These are phyloP conservation scores for Sideroxylon spinosum DNA, from an alignment of 179 eudicot species.

Conservation along the genomic window DNA sequence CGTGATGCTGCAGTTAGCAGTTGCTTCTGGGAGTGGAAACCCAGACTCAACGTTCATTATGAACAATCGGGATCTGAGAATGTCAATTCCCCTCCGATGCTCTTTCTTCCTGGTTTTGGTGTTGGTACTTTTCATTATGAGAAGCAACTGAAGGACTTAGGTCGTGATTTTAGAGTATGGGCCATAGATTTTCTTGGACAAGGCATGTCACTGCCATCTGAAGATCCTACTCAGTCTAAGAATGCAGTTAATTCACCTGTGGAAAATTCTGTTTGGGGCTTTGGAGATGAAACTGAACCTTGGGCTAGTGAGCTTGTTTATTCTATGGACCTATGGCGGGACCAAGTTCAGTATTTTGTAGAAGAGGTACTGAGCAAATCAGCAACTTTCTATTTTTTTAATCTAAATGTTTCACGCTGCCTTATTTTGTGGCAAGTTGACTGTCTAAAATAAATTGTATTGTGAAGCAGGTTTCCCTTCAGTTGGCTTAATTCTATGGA, in stretches of 20 bases:
- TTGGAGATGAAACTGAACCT: constrained; percentile 76
- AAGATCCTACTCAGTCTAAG: constrained; percentile 67
- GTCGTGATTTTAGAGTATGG: constrained; percentile 80
- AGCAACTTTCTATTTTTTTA: constrained; percentile 3
- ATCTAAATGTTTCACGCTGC: background rate
- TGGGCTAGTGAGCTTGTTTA: constrained; percentile 91
- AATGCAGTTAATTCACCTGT: constrained; percentile 21
- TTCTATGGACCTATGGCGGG: constrained; percentile 87
- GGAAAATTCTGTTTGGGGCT: constrained; percentile 59
- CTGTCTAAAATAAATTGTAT: background rate
- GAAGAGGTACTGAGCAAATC: constrained; percentile 57
- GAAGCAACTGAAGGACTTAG: constrained; percentile 86
- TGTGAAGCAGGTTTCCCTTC: background rate
- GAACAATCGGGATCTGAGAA: constrained; percentile 69
- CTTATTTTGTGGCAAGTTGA: too few species aligned
- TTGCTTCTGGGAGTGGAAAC: constrained; percentile 85
- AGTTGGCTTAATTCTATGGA: background rate
- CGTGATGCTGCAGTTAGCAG: constrained; percentile 51
- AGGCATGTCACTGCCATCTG: constrained; percentile 83
- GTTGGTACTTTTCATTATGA: constrained; percentile 96
- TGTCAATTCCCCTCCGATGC: constrained; percentile 61
- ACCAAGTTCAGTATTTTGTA: constrained; percentile 73
- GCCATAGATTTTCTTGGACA: constrained; percentile 96
- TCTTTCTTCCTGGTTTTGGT: constrained; percentile 95
- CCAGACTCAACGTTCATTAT: constrained; percentile 72